Percentiles rank a stretch among this genome's conserved stretches.
Evolutionary conservation across 106 monocot genomes (phyloP).

Genomic region (Dendrobium nobile): DNA sequence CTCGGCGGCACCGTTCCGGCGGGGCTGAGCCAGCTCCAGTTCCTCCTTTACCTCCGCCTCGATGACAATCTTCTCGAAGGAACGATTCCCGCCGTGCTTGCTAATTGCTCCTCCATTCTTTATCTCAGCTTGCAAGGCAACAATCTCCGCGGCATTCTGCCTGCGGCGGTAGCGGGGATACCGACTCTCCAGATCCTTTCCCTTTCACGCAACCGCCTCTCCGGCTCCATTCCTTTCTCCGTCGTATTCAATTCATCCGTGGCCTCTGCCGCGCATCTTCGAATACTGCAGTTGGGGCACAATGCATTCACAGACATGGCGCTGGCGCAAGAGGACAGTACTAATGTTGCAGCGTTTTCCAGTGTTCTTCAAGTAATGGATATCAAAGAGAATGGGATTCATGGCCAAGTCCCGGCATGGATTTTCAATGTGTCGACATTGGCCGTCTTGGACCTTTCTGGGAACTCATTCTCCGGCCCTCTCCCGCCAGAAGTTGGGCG

Average conservation of each 20-base stretch:
- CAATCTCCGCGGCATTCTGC: constrained; percentile 49
- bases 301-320: constrained; percentile 49
- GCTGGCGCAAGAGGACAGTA: neutral
- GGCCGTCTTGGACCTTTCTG: constrained; percentile 63
- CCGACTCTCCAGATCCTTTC: constrained; percentile 46
- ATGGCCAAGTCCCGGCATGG: constrained; percentile 53
- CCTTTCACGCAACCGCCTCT: constrained; percentile 48
- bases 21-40: constrained; percentile 24
- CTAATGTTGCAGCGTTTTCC: neutral
- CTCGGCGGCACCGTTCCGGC: constrained; percentile 38
- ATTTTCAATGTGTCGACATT: constrained; percentile 28
- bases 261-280: constrained; percentile 18
- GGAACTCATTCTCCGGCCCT: constrained; percentile 69
- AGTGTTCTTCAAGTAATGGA: constrained; percentile 49
- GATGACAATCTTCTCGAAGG: constrained; percentile 64
- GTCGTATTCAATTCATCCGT: constrained; percentile 20
- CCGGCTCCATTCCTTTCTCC: constrained; percentile 51
- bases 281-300: constrained; percentile 53
- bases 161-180: constrained; percentile 32
- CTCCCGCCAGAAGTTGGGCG: constrained; percentile 54
- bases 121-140: constrained; percentile 56
- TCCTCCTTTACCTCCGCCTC: constrained; percentile 42
- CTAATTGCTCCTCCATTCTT: constrained; percentile 55
- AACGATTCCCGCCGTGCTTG: constrained; percentile 42
- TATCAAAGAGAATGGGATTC: constrained; percentile 45